Base-by-base conservation (phyloP, 106 monocot genomes). In the Cymbidium sinense region DNA sequence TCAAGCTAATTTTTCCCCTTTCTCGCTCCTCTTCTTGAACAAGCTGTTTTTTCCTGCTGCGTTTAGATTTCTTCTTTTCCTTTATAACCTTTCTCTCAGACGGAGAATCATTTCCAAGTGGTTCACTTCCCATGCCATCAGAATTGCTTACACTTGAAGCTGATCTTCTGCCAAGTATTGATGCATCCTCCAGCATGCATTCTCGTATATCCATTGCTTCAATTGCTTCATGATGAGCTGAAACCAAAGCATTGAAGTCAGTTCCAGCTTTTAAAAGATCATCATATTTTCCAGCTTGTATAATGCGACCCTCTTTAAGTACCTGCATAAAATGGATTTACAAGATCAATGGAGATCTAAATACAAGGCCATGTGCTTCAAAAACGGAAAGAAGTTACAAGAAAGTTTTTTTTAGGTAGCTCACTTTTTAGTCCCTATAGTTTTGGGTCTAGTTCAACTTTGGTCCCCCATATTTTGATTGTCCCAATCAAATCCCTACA, bases 201-300 rank as follows among this genome's bases (percentile, higher is more conserved):
- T 95, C 88, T 52, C 70, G 74, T 51, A 96, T 84, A 79, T 98
- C 98, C 94, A 98, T 94, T 36, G 94, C 84, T 64, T 98, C 98
- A 75, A 98, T 94, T 39, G 98, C 94, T 81, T 98, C 98, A 78
- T 94, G 86, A 79, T 98, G 98, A 74, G 98, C 98, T 79, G 91
- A 89, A 83, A 98, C 94, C 65, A 98, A 83, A 29, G 88, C 83
- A 82, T 88, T 94, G 85, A 98, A 90, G 76, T 98, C 98, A 79
- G 98, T 98, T 77, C 98, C 98, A 74, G 91, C 88, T 78, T 94
- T 84, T 78, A 98, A 78, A 80, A 98, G 91, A 78, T 98, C 94
- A 31, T 94, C 94, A 76, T 98, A 98, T 86, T 86, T 94, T 77
- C 98, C 98, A 72, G 91, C 88, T 51, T 98, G 98, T 86, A 86